Evolutionary conservation across 441 rosid genomes (phyloP), one percentile per base, ranked within the genome.

Genomic region (Brassica hybrid): DNA sequence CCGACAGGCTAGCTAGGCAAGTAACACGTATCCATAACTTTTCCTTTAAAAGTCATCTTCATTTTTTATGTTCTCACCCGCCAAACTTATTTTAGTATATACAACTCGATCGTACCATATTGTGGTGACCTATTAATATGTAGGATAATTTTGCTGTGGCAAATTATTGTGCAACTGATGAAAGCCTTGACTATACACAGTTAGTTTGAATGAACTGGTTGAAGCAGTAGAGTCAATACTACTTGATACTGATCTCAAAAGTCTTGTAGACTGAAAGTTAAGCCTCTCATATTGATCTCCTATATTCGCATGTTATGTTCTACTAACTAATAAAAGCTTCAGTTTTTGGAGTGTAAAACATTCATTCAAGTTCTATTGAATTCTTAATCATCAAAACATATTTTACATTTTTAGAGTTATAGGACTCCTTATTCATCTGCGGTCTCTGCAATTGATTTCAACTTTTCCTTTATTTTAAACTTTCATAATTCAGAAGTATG

Each of bases 1-100:
- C 2, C 61, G 58, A 52, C 58, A 52, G 21, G 58, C 58, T 52
- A 52, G 58, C 58, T 67, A 12, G 8, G 34, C 71, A 63, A 50
- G 58, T 63, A 70, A 69, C 64, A 76, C 69, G 79, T 76, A 61
- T 70, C 59, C 38, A 23, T 38, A 54, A 23, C 70, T 52, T 25
- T 69, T 50, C 75, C 41, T 69, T 48, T 23, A 7, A 32, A 68
- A 45, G 73, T 68, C 50, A 27, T 8, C 1, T 59, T 17, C 52
- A n/a, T 59, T 67, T 30, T 30, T 59, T 61, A 59, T 75, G 61
- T 67, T 60, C 25, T 45, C 68, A 75, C 67, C 59, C 12, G 25
- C 62, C 62, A 45, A 68, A 45, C 16, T 67, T 67, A 34, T 59
- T 18, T 30, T 45, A 5, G 7, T 67, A 67, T 67, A 67, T 6